Evolutionary conservation across 257 asterid species (phyloP).

Genomic region (Gentiana macrophylla): DNA sequence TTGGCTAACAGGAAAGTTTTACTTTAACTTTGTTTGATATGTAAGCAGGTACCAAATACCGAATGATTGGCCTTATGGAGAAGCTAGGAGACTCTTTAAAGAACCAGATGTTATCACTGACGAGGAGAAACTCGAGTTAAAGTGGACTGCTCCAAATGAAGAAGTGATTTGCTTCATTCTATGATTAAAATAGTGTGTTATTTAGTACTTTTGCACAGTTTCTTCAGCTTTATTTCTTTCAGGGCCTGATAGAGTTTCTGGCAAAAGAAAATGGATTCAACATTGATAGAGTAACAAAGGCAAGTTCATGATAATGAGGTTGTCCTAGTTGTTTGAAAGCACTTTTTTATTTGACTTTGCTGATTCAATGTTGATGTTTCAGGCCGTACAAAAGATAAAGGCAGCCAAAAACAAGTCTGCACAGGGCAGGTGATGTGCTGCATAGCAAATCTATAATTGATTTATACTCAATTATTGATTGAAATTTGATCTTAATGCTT

Average conservation of each 20-base stretch:
- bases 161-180: constrained; percentile 43
- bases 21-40: constrained; percentile 1
- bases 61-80: constrained; percentile 88
- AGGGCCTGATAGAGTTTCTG: constrained; percentile 81
- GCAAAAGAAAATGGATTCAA: constrained; percentile 96
- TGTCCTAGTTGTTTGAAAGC: not conserved
- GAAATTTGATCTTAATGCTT: constrained; percentile 7
- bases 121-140: constrained; percentile 64
- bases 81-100: constrained; percentile 86
- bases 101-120: constrained; percentile 70
- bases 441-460: not conserved
- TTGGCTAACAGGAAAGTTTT: not conserved
- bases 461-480: constrained; percentile 6
- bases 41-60: constrained; percentile 77
- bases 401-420: constrained; percentile 89
- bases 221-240: constrained; percentile 13
- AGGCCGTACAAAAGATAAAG: constrained; percentile 96
- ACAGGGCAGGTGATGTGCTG: constrained; percentile 73
- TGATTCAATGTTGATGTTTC: constrained; percentile 15
- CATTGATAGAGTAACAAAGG: constrained; percentile 83
- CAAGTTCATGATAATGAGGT: constrained; percentile 15
- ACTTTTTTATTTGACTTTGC: constrained; percentile 6
- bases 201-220: constrained; percentile 9
- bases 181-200: constrained; percentile 6
- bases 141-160: constrained; percentile 96